Evolutionary conservation across 2,329 filamentous ascomycete genomes (phyloP).

Genomic region (Curvularia hawaiiensis): DNA sequence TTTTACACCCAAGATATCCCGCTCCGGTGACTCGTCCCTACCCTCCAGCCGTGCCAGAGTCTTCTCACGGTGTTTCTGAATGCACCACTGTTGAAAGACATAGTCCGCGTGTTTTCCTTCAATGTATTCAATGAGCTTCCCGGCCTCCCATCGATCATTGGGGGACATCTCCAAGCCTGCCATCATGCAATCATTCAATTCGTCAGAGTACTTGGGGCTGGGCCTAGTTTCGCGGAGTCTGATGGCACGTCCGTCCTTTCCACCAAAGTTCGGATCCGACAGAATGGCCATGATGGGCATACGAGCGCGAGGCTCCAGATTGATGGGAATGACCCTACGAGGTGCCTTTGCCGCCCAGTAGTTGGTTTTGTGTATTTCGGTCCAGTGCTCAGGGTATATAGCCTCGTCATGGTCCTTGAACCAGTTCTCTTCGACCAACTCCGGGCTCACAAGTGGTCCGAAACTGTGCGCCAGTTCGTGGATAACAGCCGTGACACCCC

Average conservation of each 20-base stretch:
- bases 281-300: neutral
- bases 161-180: constrained; percentile 17
- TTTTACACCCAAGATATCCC: neutral
- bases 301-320: constrained; percentile 5
- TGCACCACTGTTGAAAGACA: neutral
- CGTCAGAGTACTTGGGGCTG: constrained; percentile 22
- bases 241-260: neutral
- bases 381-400: constrained; percentile 7
- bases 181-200: constrained; percentile 25
- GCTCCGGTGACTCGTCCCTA: neutral
- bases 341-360: constrained; percentile 20
- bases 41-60: neutral
- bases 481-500: constrained; percentile 33
- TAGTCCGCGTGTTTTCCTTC: neutral
- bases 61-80: neutral
- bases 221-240: constrained; percentile 10
- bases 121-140: neutral
- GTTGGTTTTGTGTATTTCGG: neutral
- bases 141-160: constrained; percentile 14
- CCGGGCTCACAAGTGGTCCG: constrained; percentile 18
- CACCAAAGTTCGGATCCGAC: neutral
- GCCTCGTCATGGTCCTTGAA: neutral
- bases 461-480: constrained; percentile 29
- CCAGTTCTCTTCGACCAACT: constrained; percentile 4
- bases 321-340: constrained; percentile 19